Base-by-base conservation (phyloP, 2,329 filamentous ascomycete species). In the Clarireedia monteithiana region DNA sequence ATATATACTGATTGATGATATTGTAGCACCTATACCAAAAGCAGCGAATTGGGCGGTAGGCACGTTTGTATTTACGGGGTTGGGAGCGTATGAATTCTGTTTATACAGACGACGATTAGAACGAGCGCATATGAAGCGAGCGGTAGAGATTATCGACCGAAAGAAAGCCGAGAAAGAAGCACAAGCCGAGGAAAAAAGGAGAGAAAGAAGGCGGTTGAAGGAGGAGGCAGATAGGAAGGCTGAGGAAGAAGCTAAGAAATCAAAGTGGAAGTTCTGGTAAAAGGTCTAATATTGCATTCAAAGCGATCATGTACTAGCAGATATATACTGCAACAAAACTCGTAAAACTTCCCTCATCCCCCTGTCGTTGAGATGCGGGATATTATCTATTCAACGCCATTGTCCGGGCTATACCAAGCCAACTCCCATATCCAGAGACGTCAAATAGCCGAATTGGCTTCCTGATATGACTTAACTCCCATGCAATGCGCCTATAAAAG, bases 31-130 rank as follows among this genome's bases (percentile, higher is more conserved):
- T 17, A 72, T 90, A 59, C 80, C 79, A 55, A 82, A 80, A 65
- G 83, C 88, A 1, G 85, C 86, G 38, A 95, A 95, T 67, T 95
- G 89, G 88, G 91, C 90, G 0, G 90, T 94, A 5, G 88, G 84
- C 6, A 78, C 83, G 38, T 95, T 94, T 69, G 76, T 85, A 24
- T 68, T 86, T 20, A 81, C 80, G 6, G 85, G 87, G n/a, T 75
- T 87, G 48, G 78, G 79, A 30, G 85, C 86, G 50, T 94, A 91
- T 72, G 89, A 96, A 72, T 90, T 87, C 67, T 97, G 92, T 73
- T 84, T 91, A 67, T 85, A 84, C 63, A 80, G 81, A 59, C 79
- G 91, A 58, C 77, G 81, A 48, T 78, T 86, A 59, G 92, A 97
- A 72, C 82, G 85, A 64, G 82, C 85, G 59, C 87, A 89, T 60